phyloP scores from a whole-genome alignment of 2,329 filamentous ascomycete genomes.

The Ascochyta clinopodiicola region DNA sequence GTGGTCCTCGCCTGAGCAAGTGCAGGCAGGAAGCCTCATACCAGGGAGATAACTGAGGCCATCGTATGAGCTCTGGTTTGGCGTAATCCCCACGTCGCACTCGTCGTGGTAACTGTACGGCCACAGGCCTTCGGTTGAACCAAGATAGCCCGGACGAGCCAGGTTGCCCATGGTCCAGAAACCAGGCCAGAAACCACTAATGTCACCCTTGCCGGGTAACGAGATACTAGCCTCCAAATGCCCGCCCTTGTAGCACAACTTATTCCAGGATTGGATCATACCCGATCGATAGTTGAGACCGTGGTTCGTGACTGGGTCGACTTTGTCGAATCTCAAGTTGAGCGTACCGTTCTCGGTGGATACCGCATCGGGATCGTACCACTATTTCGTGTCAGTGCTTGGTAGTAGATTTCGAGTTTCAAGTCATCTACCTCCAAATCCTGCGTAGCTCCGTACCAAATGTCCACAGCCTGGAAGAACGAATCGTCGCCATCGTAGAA shows the following conservation, averaged over 20 bases:
- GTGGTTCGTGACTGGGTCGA: too few species aligned
- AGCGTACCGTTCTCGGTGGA: constrained; percentile 68
- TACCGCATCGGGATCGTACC: constrained; percentile 73
- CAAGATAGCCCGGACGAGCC: constrained; percentile 70
- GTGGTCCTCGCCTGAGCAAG: constrained; percentile 69
- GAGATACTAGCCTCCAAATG: constrained; percentile 74
- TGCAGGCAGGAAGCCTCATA: constrained; percentile 73
- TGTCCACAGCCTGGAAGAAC: constrained; percentile 70
- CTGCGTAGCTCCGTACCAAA: constrained; percentile 75
- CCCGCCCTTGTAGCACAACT: constrained; percentile 75
- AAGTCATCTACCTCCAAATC: constrained; percentile 65
- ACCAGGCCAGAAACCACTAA: constrained; percentile 75
- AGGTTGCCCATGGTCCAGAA: constrained; percentile 80
- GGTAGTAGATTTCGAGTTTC: not conserved
- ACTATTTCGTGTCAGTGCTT: constrained; percentile 50
- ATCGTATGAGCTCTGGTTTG: constrained; percentile 72
- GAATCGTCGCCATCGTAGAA: constrained; percentile 76
- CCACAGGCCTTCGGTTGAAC: constrained; percentile 76
- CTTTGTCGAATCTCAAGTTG: constrained; percentile 68
- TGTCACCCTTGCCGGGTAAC: constrained; percentile 70
- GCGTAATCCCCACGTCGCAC: constrained; percentile 74
- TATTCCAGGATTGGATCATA: constrained; percentile 79
- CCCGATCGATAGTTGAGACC: constrained; percentile 71
- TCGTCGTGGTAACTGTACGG: constrained; percentile 74
- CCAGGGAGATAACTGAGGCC: constrained; percentile 72